Percentiles rank a stretch among this genome's conserved stretches.
phyloP scores from a whole-genome alignment of 2,329 filamentous ascomycete genomes.

The Calonectria pseudoreteaudii region DNA sequence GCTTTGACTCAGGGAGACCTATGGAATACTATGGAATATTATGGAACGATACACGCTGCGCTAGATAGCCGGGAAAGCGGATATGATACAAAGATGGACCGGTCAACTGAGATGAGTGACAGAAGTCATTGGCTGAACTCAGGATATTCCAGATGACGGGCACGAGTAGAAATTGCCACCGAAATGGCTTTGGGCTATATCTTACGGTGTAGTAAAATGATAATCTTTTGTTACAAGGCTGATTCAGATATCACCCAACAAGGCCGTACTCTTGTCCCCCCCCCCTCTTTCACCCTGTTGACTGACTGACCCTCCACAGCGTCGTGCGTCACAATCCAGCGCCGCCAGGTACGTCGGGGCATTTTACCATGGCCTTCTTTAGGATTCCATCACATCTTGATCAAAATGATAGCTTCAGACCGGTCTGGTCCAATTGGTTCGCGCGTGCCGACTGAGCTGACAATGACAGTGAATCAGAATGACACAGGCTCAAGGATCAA shows the following conservation, averaged over 20 bases:
- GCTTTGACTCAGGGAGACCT: not conserved
- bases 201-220: not conserved
- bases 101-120: not conserved
- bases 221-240: not conserved
- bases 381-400: not conserved
- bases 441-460: not conserved
- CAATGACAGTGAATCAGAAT: not conserved
- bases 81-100: not conserved
- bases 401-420: not conserved
- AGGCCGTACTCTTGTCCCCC: not conserved
- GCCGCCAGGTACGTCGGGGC: not conserved
- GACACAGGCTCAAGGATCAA: not conserved
- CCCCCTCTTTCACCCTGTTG: not conserved
- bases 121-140: not conserved
- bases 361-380: not conserved
- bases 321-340: not conserved
- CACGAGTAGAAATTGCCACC: not conserved
- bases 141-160: not conserved
- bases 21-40: not conserved
- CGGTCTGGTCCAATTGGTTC: not conserved
- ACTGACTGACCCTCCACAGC: too few relatives aligned
- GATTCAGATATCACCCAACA: not conserved
- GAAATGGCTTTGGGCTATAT: too few relatives aligned
- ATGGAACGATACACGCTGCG: not conserved
- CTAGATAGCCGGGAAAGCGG: not conserved